phyloP scores from a whole-genome alignment of 1,139 yeast genomes.

The Pneumocystis carinii region DNA sequence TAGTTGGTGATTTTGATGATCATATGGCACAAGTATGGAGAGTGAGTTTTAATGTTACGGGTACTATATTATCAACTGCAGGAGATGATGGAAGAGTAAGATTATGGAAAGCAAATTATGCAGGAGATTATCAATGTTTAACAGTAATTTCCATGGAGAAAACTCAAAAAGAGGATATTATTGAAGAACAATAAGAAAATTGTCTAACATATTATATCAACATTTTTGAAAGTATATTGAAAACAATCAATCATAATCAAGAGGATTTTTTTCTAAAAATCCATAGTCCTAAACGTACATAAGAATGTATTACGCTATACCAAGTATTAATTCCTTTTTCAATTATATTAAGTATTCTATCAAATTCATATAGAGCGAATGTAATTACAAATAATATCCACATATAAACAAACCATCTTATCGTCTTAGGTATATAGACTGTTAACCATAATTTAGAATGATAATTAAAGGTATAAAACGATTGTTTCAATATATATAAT shows the following conservation, averaged over 20 bases:
- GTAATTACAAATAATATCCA: neutral
- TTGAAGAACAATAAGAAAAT: neutral
- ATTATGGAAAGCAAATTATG: conserved; percentile 78
- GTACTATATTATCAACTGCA: conserved; percentile 79
- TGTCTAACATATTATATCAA: neutral
- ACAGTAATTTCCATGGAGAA: conserved; percentile 65
- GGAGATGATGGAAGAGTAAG: conserved; percentile 92
- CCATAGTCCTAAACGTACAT: neutral
- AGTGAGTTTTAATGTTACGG: conserved; percentile 87
- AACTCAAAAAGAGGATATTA: conserved; percentile 2
- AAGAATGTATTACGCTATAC: neutral
- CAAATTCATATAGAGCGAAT: neutral
- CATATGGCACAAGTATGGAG: conserved; percentile 91
- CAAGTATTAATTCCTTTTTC: neutral
- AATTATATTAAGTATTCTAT: neutral
- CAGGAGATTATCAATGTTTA: conserved; percentile 82
- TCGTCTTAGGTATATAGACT: neutral
- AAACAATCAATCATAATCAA: neutral
- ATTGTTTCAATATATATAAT: neutral
- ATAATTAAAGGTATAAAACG: neutral
- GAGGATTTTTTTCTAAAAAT: neutral
- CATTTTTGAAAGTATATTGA: neutral
- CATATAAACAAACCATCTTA: neutral
- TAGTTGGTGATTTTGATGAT: conserved; percentile 48
- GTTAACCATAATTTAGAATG: neutral